Conservation (phyloP, 306 rosid genomes). For the Sophora flavescens region DNA sequence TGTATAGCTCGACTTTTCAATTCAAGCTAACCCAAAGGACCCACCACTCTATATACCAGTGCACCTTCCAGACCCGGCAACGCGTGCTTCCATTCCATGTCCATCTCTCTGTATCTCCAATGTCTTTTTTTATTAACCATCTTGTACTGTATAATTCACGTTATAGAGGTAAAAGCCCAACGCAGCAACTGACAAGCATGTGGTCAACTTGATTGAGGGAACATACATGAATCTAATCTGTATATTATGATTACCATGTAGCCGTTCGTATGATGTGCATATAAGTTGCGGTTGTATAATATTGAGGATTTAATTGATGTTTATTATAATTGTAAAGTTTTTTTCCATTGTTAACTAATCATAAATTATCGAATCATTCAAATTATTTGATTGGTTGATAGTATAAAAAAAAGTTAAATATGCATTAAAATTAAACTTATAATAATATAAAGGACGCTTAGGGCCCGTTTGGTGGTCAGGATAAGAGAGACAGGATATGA, state of each 20-base stretch:
- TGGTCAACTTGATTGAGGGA: slow-evolving; percentile 24
- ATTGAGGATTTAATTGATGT: no score
- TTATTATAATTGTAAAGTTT: no score
- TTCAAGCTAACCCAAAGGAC: slow-evolving; percentile 67
- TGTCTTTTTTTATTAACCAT: not conserved
- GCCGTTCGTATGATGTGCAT: not conserved
- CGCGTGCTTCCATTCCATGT: slow-evolving; percentile 82
- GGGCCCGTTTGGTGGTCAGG: no score
- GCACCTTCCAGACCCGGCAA: slow-evolving; percentile 86
- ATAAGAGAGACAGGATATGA: no score
- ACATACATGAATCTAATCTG: slow-evolving; percentile 27
- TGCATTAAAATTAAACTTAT: no score
- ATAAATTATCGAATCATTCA: no score
- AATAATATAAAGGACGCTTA: slow-evolving; percentile 10
- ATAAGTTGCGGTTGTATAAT: not conserved
- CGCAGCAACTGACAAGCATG: slow-evolving; percentile 38
- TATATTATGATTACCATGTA: slow-evolving; percentile 19
- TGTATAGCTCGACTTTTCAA: slow-evolving; percentile 60
- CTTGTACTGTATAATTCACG: slow-evolving; percentile 2
- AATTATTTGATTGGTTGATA: no score
- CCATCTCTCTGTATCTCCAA: slow-evolving; percentile 41
- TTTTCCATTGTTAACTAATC: no score
- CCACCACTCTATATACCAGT: slow-evolving; percentile 82
- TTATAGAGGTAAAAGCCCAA: slow-evolving; percentile 32
- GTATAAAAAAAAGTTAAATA: no score